Conservation (phyloP, 1,139 yeast genomes). For the Suhomyces taliae region DNA sequence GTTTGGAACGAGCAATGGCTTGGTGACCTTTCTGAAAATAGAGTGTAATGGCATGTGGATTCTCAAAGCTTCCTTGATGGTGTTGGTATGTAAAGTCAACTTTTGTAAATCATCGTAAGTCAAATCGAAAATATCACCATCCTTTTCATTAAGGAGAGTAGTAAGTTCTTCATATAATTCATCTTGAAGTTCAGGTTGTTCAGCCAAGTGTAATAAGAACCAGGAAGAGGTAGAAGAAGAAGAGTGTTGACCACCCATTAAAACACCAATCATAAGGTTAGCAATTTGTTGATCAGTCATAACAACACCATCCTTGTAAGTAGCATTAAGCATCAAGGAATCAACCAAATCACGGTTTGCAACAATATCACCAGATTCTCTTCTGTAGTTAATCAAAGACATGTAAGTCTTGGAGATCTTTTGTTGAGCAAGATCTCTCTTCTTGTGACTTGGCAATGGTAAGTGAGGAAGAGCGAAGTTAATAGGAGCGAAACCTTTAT, state of each 20-base stretch:
- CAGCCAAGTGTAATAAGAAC: constrained; percentile 89
- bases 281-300: constrained; percentile 97
- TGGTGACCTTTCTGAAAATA: constrained; percentile 85
- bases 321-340: constrained; percentile 74
- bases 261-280: constrained; percentile 86
- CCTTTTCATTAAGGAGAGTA: constrained; percentile 50
- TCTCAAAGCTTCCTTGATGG: constrained; percentile 90
- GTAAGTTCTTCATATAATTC: constrained; percentile 74
- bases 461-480: constrained; percentile 93
- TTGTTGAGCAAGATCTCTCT: constrained; percentile 84
- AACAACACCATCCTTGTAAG: constrained; percentile 87
- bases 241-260: constrained; percentile 99
- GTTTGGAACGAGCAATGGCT: constrained; percentile 76
- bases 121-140: constrained; percentile 50
- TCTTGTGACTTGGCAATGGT: constrained; percentile 83
- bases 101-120: constrained; percentile 81
- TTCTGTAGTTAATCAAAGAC: constrained; percentile 72
- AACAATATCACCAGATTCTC: constrained; percentile 67
- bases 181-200: constrained; percentile 79
- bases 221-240: constrained; percentile 96
- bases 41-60: constrained; percentile 96
- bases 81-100: constrained; percentile 77
- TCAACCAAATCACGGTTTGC: constrained; percentile 88
- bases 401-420: constrained; percentile 79
- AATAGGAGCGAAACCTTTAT: constrained; percentile 94